phyloP scores from a whole-genome alignment of 2,329 filamentous ascomycete genomes.

The Nigrospora osmanthi region DNA sequence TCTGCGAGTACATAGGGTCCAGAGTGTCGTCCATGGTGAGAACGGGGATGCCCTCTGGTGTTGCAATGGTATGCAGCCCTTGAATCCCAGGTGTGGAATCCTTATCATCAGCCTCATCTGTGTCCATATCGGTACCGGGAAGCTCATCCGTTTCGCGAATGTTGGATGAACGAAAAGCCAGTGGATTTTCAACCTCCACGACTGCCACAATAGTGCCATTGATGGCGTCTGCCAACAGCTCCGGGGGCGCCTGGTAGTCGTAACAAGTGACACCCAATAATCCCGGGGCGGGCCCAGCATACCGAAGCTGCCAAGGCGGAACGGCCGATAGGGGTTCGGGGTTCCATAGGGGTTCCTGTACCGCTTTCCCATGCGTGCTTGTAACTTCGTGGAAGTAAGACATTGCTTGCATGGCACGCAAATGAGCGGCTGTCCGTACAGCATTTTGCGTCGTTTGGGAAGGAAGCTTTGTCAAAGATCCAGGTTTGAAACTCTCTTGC shows the following conservation, averaged over 20 bases:
- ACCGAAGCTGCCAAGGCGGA: constrained; percentile 56
- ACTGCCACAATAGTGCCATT: constrained; percentile 65
- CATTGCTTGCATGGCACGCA: constrained; percentile 70
- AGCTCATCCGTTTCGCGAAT: constrained; percentile 2
- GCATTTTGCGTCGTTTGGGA: constrained; percentile 50
- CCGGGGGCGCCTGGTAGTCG: constrained; percentile 51
- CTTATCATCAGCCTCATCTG: constrained; percentile 12
- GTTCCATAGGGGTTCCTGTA: constrained; percentile 34
- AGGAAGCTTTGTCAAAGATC: constrained; percentile 42
- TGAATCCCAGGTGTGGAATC: constrained; percentile 5
- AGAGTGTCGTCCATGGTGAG: constrained; percentile 51
- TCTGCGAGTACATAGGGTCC: constrained; percentile 49
- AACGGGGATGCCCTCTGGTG: constrained; percentile 52
- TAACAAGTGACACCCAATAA: constrained; percentile 63
- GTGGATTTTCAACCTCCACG: constrained; percentile 48
- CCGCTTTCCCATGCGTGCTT: constrained; percentile 7
- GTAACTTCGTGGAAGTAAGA: constrained; percentile 60
- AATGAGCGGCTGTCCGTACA: constrained; percentile 54
- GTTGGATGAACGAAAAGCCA: constrained; percentile 37
- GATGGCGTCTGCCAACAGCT: constrained; percentile 55
- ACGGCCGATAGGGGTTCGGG: constrained; percentile 45
- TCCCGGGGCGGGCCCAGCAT: constrained; percentile 39
- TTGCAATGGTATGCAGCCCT: constrained; percentile 19
- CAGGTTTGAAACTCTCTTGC: constrained; percentile 18
- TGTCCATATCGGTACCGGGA: constrained; percentile 5